Evolutionary conservation across 2,329 filamentous ascomycete species (phyloP).

Genomic region (Ophidiomyces ophidiicola): DNA sequence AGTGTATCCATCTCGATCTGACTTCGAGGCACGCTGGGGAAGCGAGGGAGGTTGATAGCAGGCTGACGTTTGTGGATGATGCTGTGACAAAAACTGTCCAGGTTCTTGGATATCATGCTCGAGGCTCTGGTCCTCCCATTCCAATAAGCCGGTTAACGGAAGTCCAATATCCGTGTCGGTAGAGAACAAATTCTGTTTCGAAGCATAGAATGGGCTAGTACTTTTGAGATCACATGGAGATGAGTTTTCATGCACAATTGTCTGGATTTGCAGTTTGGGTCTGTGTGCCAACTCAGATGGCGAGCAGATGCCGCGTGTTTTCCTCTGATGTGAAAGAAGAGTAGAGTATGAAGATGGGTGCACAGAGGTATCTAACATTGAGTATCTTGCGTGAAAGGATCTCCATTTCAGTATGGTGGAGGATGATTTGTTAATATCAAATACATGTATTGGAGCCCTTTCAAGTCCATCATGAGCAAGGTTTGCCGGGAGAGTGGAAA

Average conservation of each 20-base stretch:
- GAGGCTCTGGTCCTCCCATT: too few relatives aligned
- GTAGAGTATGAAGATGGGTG: background rate
- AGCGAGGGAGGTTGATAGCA: constrained; percentile 3
- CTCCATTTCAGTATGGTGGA: constrained; percentile 32
- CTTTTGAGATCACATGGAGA: too few relatives aligned
- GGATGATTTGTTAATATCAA: constrained; percentile 34
- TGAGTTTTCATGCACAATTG: too few relatives aligned
- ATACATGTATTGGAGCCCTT: constrained; percentile 32
- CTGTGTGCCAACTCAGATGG: background rate
- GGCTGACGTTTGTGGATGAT: background rate
- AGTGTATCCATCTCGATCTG: background rate
- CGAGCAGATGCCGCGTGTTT: background rate
- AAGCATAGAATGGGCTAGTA: too few relatives aligned
- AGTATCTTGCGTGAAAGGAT: constrained; percentile 7
- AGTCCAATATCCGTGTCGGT: too few relatives aligned
- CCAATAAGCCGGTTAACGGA: too few relatives aligned
- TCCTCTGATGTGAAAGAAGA: background rate
- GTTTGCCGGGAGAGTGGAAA: too few relatives aligned
- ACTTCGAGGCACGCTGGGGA: constrained; percentile 3
- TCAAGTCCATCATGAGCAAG: constrained; percentile 10
- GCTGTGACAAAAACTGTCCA: too few relatives aligned
- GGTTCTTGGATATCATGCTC: too few relatives aligned
- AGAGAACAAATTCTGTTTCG: too few relatives aligned
- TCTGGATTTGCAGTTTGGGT: too few relatives aligned
- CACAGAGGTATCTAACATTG: background rate